Evolutionary conservation across 2,329 filamentous ascomycete genomes (phyloP).

Genomic region (Bimuria novae-zelandiae): DNA sequence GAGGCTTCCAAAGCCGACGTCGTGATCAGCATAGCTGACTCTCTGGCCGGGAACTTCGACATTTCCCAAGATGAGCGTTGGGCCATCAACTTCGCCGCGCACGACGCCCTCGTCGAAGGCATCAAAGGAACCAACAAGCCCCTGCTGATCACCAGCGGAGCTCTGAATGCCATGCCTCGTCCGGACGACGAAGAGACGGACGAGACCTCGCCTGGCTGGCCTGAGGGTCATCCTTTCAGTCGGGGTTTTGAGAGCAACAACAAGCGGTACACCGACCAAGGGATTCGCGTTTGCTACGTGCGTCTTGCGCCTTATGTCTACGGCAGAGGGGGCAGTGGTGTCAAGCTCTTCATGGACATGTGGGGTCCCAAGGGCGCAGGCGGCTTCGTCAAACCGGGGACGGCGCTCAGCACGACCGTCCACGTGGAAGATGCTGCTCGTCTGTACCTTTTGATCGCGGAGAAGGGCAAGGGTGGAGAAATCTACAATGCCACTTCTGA

Average conservation of each 20-base stretch:
- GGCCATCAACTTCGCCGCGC: conserved; percentile 41
- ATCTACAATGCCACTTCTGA: conserved; percentile 42
- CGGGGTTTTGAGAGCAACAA: not conserved
- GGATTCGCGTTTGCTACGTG: conserved; percentile 45
- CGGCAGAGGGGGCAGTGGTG: conserved; percentile 47
- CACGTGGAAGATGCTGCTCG: conserved; percentile 53
- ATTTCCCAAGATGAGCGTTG: conserved; percentile 21
- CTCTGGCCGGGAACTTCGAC: conserved; percentile 13
- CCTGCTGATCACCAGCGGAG: conserved; percentile 45
- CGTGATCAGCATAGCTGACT: conserved; percentile 50
- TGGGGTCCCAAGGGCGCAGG: conserved; percentile 4
- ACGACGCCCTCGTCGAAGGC: conserved; percentile 46
- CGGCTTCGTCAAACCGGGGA: conserved; percentile 25
- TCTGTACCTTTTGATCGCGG: conserved; percentile 46
- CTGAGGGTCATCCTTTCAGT: conserved; percentile 27
- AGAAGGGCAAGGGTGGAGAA: conserved; percentile 42
- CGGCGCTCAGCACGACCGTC: conserved; percentile 39
- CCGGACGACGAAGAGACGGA: conserved; percentile 38
- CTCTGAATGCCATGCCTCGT: conserved; percentile 27
- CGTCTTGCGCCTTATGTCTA: conserved; percentile 53
- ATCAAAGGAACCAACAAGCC: conserved; percentile 44
- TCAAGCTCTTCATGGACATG: conserved; percentile 25
- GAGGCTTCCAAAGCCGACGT: conserved; percentile 49
- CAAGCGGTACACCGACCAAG: conserved; percentile 24
- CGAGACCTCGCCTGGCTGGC: conserved; percentile 23